Evolutionary conservation across 345 rosid species (phyloP).

Genomic region (Hypericum androsaemum): DNA sequence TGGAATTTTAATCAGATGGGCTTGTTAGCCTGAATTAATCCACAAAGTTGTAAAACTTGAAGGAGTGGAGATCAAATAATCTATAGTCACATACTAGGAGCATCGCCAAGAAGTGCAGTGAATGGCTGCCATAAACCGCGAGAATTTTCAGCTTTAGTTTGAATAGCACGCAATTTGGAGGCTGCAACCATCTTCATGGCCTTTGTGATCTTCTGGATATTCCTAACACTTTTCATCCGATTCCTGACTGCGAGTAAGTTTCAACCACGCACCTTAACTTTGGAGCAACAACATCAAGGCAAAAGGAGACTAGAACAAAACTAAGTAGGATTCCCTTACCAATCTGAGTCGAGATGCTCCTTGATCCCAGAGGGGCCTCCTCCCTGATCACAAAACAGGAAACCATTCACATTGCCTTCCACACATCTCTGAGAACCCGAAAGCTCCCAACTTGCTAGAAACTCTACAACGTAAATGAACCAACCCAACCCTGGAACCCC

Average conservation of each 20-base stretch:
- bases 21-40: no score
- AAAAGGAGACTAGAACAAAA: background rate
- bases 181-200: constrained; percentile 99
- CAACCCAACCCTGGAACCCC: background rate
- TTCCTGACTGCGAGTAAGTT: constrained; percentile 60
- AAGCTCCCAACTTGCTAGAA: no score
- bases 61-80: background rate
- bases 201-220: constrained; percentile 94
- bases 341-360: constrained; percentile 79
- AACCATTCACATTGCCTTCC: no score
- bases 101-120: constrained; percentile 65
- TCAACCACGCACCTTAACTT: constrained; percentile 7
- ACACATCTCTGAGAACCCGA: background rate
- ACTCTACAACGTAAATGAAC: no score
- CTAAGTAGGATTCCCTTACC: constrained; percentile 37
- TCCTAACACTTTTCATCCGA: constrained; percentile 97
- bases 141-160: constrained; percentile 77
- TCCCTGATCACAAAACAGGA: constrained; percentile 55
- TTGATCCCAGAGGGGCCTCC: constrained; percentile 56
- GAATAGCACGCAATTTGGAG: constrained; percentile 84
- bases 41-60: background rate
- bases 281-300: background rate
- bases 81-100: constrained; percentile 33
- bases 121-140: constrained; percentile 99
- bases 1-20: no score